Evolutionary conservation across 257 asterid species (phyloP), one percentile per base, ranked within the genome.

Genomic region (Primulina eburnea): DNA sequence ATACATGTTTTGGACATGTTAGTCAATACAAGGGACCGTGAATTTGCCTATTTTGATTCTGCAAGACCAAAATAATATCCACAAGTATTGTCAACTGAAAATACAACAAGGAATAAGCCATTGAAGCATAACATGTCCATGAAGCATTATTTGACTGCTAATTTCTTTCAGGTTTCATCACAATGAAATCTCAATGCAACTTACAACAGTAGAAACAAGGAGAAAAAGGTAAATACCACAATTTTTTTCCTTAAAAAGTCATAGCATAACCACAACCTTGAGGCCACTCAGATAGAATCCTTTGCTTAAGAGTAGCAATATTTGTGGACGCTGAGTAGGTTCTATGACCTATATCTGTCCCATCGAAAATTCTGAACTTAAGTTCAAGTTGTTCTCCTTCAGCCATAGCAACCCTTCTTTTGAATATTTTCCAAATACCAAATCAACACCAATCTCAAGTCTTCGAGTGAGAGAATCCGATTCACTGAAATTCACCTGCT

Each of bases 331-430:
- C 72, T 29, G 80, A 52, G 74, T 88, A 85, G 37, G 84, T 77
- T 38, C 80, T 80, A 52, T 85, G 88, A 38, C 88, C 80, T 69
- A 86, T 88, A 77, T 84, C 90, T 24, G 95, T 84, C 76, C 95
- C 89, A 69, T 88, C 95, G 55, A 73, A 88, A 68, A 88, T 82
- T 76, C 92, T 82, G 80, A 86, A 88, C 80, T 84, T 88, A 55
- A 88, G 88, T 75, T 83, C 85, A 59, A 88, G 64, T 60, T 33
- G 64, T 58, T 76, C 85, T 73, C 75, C 87, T 69, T 82, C 87
- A 69, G 80, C 81, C 88, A 82, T 83, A 30, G 53, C 6, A 43
- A 14, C 69, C 73, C 34, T 65, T 74, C 78, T 71, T 75, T 55
- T 59, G 53, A 64, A 47, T 69, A 71, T 66, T 77, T 63, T 59